These are phyloP conservation scores for Saprolegnia diclina DNA, from an alignment of 352 stramenopile species.

Conservation along the genomic window DNA sequence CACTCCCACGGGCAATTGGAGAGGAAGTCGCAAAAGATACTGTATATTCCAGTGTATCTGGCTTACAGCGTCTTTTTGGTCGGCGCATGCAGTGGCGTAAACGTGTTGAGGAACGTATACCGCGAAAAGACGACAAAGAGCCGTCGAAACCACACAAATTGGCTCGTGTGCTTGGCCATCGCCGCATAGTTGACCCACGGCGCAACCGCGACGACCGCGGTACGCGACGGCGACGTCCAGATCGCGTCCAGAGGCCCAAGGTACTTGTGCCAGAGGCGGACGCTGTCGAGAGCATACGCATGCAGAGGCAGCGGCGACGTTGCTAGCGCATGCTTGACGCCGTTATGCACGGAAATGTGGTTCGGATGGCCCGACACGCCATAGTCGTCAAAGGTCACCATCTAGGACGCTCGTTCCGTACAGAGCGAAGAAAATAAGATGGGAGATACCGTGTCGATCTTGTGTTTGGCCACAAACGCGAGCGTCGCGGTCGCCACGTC, in stretches of 20 bases:
- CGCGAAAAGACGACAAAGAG: constrained; percentile 93
- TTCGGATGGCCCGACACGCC: constrained; percentile 93
- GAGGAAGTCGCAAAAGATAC: too few species aligned
- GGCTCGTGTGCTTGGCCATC: constrained; percentile 89
- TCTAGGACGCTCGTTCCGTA: constrained; percentile 30
- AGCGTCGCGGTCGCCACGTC: constrained; percentile 61
- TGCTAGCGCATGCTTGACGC: constrained; percentile 45
- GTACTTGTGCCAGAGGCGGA: constrained; percentile 80
- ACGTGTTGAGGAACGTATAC: constrained; percentile 94
- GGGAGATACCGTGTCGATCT: constrained; percentile 54
- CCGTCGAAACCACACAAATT: constrained; percentile 97
- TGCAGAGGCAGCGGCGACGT: constrained; percentile 33
- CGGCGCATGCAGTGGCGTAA: constrained; percentile 27
- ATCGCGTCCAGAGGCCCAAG: constrained; percentile 70
- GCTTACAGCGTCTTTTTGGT: not conserved
- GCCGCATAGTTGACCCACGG: constrained; percentile 81
- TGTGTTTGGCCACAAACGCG: constrained; percentile 45
- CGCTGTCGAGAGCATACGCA: constrained; percentile 31
- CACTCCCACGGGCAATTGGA: too few species aligned
- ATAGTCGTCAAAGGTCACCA: constrained; percentile 92
- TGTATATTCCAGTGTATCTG: not conserved
- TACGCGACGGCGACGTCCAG: constrained; percentile 30
- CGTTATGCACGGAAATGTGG: constrained; percentile 76
- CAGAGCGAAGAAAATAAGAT: not conserved
- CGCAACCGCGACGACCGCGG: constrained; percentile 44